phyloP scores from a whole-genome alignment of 805 yeast genomes.

The Metschnikowia lachancei region DNA sequence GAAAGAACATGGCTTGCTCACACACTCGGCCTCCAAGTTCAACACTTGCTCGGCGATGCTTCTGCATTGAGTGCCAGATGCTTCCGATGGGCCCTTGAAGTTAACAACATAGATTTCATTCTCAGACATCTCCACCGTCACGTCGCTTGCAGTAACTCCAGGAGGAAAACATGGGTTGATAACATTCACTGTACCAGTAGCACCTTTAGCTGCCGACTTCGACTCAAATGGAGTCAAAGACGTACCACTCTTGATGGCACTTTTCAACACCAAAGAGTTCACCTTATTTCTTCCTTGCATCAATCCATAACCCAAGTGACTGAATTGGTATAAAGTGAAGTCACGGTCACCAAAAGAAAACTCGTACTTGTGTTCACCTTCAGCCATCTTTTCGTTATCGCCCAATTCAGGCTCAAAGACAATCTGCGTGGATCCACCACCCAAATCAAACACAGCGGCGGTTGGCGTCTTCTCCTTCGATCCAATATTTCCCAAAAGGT shows the following conservation, averaged over 20 bases:
- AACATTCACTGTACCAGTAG: slow-evolving; percentile 46
- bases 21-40: slow-evolving; percentile 79
- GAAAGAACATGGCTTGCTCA: slow-evolving; percentile 82
- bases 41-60: slow-evolving; percentile 75
- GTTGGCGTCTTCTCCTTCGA: slow-evolving; percentile 71
- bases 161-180: slow-evolving; percentile 90
- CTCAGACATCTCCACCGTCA: slow-evolving; percentile 54
- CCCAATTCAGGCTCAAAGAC: slow-evolving; percentile 90
- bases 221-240: slow-evolving; percentile 25
- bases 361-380: slow-evolving; percentile 85
- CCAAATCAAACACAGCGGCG: slow-evolving; percentile 95
- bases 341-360: slow-evolving; percentile 77
- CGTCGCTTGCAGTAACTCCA: slow-evolving; percentile 55
- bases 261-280: slow-evolving; percentile 60
- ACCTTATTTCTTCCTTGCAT: slow-evolving; percentile 90
- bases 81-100: slow-evolving; percentile 59
- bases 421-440: slow-evolving; percentile 98
- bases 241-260: slow-evolving; percentile 36
- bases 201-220: slow-evolving; percentile 35
- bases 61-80: slow-evolving; percentile 85
- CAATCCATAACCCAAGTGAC: slow-evolving; percentile 94
- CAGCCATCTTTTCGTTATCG: slow-evolving; percentile 60
- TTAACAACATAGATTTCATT: slow-evolving; percentile 48
- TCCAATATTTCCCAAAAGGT: slow-evolving; percentile 90
- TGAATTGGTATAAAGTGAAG: slow-evolving; percentile 83